Conservation (phyloP, 768 basidiomycete species). For the Mycena vulgaris region DNA sequence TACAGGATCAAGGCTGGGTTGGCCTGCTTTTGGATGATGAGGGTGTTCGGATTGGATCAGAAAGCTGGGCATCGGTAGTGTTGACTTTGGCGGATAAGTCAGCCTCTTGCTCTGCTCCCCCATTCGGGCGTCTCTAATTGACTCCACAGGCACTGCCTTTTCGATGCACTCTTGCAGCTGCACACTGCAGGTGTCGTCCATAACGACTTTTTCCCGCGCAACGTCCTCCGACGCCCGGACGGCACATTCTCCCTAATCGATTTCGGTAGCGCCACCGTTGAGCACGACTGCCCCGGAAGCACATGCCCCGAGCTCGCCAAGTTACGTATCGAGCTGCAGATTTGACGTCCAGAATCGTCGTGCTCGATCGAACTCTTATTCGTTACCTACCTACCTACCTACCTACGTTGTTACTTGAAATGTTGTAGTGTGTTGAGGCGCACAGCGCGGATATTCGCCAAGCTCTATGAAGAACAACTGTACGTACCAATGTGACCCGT, state of each 20-base stretch:
- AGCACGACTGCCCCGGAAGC: not conserved
- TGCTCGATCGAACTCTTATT: too few relatives aligned
- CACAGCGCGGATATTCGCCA: too few relatives aligned
- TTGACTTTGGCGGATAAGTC: conserved; percentile 1
- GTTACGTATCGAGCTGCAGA: not conserved
- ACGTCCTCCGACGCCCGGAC: conserved; percentile 2
- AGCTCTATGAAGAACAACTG: too few relatives aligned
- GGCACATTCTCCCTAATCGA: not conserved
- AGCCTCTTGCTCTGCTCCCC: not conserved
- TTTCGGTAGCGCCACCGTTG: conserved; percentile 8
- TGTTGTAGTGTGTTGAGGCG: too few relatives aligned
- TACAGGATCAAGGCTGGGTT: not conserved
- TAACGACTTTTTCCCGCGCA: not conserved
- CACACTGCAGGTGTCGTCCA: not conserved
- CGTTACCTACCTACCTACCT: too few relatives aligned
- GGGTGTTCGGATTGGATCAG: conserved; percentile 1
- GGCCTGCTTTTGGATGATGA: conserved; percentile 1
- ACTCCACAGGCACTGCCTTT: not conserved
- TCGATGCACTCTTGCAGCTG: not conserved
- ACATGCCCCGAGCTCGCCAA: not conserved
- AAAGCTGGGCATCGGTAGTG: not conserved
- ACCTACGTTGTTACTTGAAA: too few relatives aligned
- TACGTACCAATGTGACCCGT: too few relatives aligned
- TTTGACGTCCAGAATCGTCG: not conserved
- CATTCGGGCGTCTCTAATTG: not conserved